phyloP scores from a whole-genome alignment of 2,329 filamentous ascomycete species.

The Penicillium sp. region DNA sequence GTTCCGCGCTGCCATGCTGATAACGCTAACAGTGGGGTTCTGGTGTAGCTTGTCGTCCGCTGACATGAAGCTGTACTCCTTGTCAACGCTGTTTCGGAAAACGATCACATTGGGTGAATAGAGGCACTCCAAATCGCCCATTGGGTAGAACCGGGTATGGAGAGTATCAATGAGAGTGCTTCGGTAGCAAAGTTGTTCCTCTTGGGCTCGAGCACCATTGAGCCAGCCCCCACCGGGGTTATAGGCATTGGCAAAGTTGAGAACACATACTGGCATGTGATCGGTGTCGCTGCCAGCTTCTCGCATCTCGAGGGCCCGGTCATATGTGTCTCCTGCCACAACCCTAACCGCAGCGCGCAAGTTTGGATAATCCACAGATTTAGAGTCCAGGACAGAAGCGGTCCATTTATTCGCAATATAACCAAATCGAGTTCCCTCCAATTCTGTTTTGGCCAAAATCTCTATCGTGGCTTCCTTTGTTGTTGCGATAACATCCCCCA shows the following conservation, averaged over 20 bases:
- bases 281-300: slow-evolving; percentile 17
- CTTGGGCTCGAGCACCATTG: slow-evolving; percentile 62
- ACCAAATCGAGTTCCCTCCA: background rate
- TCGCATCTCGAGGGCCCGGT: slow-evolving; percentile 50
- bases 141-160: slow-evolving; percentile 52
- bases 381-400: slow-evolving; percentile 36
- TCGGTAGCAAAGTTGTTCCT: slow-evolving; percentile 67
- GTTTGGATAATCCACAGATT: slow-evolving; percentile 42
- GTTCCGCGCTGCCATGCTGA: slow-evolving; percentile 59
- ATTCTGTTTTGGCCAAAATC: background rate
- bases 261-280: slow-evolving; percentile 50
- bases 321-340: slow-evolving; percentile 57
- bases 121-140: slow-evolving; percentile 50
- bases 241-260: slow-evolving; percentile 64
- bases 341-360: slow-evolving; percentile 46
- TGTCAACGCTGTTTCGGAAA: slow-evolving; percentile 51
- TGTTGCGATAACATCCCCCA: background rate
- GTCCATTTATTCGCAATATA: background rate
- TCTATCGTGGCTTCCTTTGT: background rate
- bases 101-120: slow-evolving; percentile 62
- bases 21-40: slow-evolving; percentile 47
- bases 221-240: slow-evolving; percentile 63
- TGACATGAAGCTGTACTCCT: slow-evolving; percentile 48
- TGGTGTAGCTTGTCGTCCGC: background rate
- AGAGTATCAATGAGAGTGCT: slow-evolving; percentile 45